These are phyloP conservation scores for Dothideomycetes sp. DNA, from an alignment of 2,329 filamentous ascomycete species.

Conservation along the genomic window DNA sequence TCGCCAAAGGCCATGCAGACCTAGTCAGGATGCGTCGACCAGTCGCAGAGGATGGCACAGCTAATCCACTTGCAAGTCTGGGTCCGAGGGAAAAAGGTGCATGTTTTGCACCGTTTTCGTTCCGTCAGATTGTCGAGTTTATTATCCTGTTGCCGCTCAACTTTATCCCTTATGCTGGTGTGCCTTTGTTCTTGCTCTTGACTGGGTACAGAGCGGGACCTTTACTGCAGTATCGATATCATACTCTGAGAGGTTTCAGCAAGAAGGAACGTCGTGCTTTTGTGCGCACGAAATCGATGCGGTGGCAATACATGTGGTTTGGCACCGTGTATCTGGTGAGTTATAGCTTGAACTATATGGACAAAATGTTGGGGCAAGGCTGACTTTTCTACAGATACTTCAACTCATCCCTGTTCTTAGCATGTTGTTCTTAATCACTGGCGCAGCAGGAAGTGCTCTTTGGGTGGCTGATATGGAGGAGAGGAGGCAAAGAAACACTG, in stretches of 20 bases:
- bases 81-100: constrained; percentile 69
- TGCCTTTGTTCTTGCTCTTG: constrained; percentile 74
- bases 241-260: constrained; percentile 62
- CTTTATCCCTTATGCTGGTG: constrained; percentile 72
- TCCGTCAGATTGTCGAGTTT: constrained; percentile 84
- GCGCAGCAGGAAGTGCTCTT: constrained; percentile 70
- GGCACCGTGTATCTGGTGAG: constrained; percentile 67
- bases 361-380: too few relatives aligned
- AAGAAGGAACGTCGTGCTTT: constrained; percentile 64
- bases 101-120: constrained; percentile 77
- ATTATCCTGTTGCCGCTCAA: constrained; percentile 60
- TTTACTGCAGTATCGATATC: constrained; percentile 85
- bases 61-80: constrained; percentile 65
- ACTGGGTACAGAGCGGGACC: constrained; percentile 83
- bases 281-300: constrained; percentile 48
- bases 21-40: constrained; percentile 50
- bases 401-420: constrained; percentile 82
- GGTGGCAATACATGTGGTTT: constrained; percentile 88
- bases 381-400: constrained; percentile 27
- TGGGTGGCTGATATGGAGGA: constrained; percentile 76
- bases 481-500: constrained; percentile 5
- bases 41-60: constrained; percentile 60
- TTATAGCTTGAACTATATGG: too few relatives aligned
- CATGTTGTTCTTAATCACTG: constrained; percentile 91
- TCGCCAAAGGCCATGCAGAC: constrained; percentile 60